Percentiles rank a stretch among this genome's conserved stretches.
Evolutionary conservation across 1,139 yeast species (phyloP).

Genomic region (Taphrina deformans): DNA sequence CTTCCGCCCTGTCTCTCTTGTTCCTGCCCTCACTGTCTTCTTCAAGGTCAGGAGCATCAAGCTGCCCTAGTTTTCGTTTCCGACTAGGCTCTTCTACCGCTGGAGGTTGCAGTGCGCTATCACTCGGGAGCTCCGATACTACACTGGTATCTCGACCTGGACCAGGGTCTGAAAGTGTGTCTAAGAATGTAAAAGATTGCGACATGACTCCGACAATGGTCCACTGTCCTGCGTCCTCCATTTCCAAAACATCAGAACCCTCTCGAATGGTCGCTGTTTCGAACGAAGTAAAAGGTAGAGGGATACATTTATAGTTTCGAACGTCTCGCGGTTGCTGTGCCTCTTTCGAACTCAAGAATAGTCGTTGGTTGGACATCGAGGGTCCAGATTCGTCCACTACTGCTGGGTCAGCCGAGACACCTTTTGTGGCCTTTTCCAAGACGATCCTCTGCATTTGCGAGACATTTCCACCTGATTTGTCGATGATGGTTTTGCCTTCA

Average conservation of each 20-base stretch:
- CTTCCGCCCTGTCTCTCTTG: neutral
- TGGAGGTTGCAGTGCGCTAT: neutral
- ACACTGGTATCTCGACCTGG: neutral
- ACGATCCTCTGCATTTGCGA: conserved; percentile 33
- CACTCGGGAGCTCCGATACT: neutral
- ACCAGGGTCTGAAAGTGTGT: neutral
- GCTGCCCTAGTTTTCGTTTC: neutral
- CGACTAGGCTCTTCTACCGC: neutral
- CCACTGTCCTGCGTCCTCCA: conserved; percentile 19
- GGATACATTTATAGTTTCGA: conserved; percentile 1
- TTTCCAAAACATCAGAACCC: neutral
- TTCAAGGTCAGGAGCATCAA: neutral
- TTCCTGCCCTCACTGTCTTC: neutral
- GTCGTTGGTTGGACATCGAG: neutral
- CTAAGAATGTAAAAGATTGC: neutral
- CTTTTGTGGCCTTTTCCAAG: conserved; percentile 17
- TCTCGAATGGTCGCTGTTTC: conserved; percentile 3
- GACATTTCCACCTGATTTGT: conserved; percentile 17
- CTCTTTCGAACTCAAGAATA: conserved; percentile 6
- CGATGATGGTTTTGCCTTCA: conserved; percentile 30
- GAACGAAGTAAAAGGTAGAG: neutral
- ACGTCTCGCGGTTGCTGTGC: conserved; percentile 5
- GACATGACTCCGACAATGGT: conserved; percentile 10
- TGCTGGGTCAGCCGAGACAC: neutral
- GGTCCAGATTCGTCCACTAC: neutral